Percentiles rank a stretch among this genome's conserved stretches.
Evolutionary conservation across 2,329 filamentous ascomycete species (phyloP).

Genomic region (Colletotrichum sp.): DNA sequence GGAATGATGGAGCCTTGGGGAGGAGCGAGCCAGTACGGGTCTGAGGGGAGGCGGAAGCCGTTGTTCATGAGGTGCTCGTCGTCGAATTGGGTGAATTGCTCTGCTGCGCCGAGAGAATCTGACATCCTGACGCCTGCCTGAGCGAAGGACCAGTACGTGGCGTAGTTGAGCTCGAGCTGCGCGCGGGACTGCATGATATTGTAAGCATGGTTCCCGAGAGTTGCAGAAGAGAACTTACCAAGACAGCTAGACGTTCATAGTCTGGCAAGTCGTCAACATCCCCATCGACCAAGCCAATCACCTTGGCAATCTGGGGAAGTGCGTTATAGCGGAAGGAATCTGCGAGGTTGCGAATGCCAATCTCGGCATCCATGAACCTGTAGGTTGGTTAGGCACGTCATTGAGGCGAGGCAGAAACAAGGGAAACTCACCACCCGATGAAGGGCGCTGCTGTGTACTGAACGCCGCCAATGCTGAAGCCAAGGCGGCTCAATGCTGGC

Average conservation of each 20-base stretch:
- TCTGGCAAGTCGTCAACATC: constrained; percentile 14
- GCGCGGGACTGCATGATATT: constrained; percentile 6
- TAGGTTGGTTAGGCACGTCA: neutral
- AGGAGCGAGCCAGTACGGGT: constrained; percentile 18
- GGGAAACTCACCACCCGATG: neutral
- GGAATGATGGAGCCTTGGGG: constrained; percentile 18
- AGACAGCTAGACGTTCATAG: constrained; percentile 16
- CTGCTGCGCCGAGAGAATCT: constrained; percentile 17
- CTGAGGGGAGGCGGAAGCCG: constrained; percentile 17
- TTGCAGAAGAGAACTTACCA: neutral
- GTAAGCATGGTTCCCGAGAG: neutral
- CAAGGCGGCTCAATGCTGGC: constrained; percentile 17
- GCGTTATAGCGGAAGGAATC: constrained; percentile 19
- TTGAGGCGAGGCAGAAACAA: neutral
- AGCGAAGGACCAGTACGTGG: constrained; percentile 17
- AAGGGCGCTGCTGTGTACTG: constrained; percentile 18
- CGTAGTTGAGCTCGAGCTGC: constrained; percentile 21
- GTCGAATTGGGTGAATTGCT: constrained; percentile 18
- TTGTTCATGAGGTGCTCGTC: constrained; percentile 21
- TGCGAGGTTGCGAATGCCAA: constrained; percentile 14
- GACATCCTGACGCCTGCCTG: constrained; percentile 18
- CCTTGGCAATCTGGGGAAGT: constrained; percentile 14
- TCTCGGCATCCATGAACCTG: constrained; percentile 21
- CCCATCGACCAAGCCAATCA: constrained; percentile 11
- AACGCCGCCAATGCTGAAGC: constrained; percentile 19